Base-by-base conservation (phyloP, 2,329 filamentous ascomycete species). In the Fusarium sp. region DNA sequence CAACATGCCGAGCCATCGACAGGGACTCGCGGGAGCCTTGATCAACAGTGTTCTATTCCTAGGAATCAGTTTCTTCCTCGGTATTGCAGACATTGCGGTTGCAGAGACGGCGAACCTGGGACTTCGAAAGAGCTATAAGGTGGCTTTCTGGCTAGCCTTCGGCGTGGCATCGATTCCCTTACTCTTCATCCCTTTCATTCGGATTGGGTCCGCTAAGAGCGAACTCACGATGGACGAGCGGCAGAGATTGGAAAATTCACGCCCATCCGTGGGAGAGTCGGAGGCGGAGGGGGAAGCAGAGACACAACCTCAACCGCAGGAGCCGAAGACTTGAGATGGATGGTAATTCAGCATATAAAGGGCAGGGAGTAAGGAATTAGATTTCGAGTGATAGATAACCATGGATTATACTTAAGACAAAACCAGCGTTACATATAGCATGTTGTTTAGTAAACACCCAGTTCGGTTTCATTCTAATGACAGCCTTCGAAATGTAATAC, bases 11-110 rank as follows among this genome's bases (percentile, higher is more conserved):
- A 83, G 83, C 12, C 81, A 84, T 15, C 84, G 87, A 68, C 91
- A 93, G 75, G 91, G 90, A 0, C 80, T 92, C 4, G 91, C 90
- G 0, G 91, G 90, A 4, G 90, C 89, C 1, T 76, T 93, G 47
- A 88, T 91, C 71, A 92, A 91, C 78, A 86, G 86, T 27, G 80
- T 91, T 4, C 76, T 92, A 14, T 89, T 91, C 74, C 79, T 93
- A 9, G 89, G 89, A 8, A 90, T 92, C 57, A 89, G 89, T 4
- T 81, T 93, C 35, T 86, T 88, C 72, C 84, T 93, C 18, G 91
- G 88, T 0, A 86, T 92, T 66, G 88, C 88, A 9, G 90, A 93
- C 75, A 86, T 93, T 17, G 80, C 79, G 5, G 80, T 83, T n/a
- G 83, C 83, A 0, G 69, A 79, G 42, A 80, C 80, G 14, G 81